Base-by-base conservation (phyloP, 345 rosid species). In the Fremontodendron californicum region DNA sequence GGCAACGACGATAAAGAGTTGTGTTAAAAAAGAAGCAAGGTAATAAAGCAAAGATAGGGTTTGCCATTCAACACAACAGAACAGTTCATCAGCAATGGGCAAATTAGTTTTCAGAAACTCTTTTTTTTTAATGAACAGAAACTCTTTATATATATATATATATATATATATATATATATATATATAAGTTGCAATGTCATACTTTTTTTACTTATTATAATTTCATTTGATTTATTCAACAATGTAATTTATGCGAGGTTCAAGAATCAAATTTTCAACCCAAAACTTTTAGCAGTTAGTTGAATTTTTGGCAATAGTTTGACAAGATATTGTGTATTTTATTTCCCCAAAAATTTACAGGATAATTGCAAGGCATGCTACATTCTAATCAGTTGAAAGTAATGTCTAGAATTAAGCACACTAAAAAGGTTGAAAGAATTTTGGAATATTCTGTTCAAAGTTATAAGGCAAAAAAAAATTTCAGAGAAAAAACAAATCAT, bases 241-340 rank as follows among this genome's bases (percentile, higher is more conserved):
- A n/a, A 37, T 37, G 25, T 37, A 37, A 19, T 37, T 64, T 16
- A 35, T 7, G 12, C 1, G 7, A 65, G 70, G 15, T 19, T 39
- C 70, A 65, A 65, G 6, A n/a, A 64, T 65, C 70, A 65, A 65
- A 2, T 8, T 65, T 65, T 65, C 46, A 65, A 39, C 70, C 29
- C 23, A 31, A 62, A 65, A 65, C 0, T 65, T 39, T 65, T 39
- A 19, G 70, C 70, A 65, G 31, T 19, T 57, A 57, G 25, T 25
- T 3, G 35, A 39, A 18, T n/a, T 37, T 55, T 65, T 8, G 15
- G 5, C 16, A 37, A 19, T 65, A 18, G 0, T 4, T 39, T n/a
- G 48, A 39, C 27, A 63, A 63, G 11, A 37, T 37, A 64, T n/a
- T 54, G 0, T 63, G 21, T 31, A 27, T 31, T 12, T 61, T 6